Evolutionary conservation across 1,284 basidiomycete genomes (phyloP), one percentile per base, ranked within the genome.

Genomic region (Microbotryum intermedium): DNA sequence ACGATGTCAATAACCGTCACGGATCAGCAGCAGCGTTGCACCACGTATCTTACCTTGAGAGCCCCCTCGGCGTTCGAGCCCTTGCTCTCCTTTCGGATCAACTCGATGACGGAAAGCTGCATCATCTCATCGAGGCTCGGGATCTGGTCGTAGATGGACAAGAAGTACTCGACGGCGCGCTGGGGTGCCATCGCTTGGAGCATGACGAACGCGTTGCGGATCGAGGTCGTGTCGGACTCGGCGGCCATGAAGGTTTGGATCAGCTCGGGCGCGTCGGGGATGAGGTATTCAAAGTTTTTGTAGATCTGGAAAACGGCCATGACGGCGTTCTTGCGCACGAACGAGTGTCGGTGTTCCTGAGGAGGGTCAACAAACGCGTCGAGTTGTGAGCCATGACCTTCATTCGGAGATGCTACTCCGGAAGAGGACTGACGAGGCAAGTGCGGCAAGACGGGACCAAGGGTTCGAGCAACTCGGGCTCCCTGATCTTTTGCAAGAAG

Each of bases 311-410:
- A 94, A 54, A 97, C 82, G 47, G 93, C 90, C 75, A 99, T 97
- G 53, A 98, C 92, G 45, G 94, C 95, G 73, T 97, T 97, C 80
- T 98, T 98, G 73, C 94, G 86, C 55, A 98, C 95, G 75, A 94
- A 99, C 13, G 90, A 92, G 78, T 98, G 94, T 57, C 94, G 85
- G 78, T 98, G 94, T 77, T 99, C 94, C 77, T 78, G 60, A 6
- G 25, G 43, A 45, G 21, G 25, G 11, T 0, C 11, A 20, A 20
- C n/a, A 20, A 26, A 21, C 46, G 46, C 46, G 46, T 26, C 34
- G 34, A 39, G 34, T 16, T 39, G 34, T 39, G 34, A 26, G 21
- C n/a, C 18, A 23, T 8, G 46, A 16, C 20, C 21, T 21, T 21
- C 46, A 47, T 26, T 18, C 46, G n/a, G 16, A 11, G 42, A 10